These are phyloP conservation scores for Aschersonia sp. DNA, from an alignment of 2,329 filamentous ascomycete species.

Conservation along the genomic window DNA sequence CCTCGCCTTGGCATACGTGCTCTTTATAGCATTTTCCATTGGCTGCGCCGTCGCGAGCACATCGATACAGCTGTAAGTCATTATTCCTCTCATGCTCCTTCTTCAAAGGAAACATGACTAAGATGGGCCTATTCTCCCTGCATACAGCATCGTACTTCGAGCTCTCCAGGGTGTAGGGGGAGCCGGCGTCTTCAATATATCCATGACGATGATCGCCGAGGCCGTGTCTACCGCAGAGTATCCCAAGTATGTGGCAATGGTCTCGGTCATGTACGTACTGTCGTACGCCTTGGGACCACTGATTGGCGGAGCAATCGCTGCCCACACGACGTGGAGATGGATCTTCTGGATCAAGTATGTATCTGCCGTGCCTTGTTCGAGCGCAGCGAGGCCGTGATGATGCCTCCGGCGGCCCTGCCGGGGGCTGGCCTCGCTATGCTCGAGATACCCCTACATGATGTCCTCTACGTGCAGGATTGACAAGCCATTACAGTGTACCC, in stretches of 20 bases:
- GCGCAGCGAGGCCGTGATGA: too few species aligned
- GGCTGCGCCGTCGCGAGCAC: neutral
- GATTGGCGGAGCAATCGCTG: neutral
- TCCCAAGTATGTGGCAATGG: neutral
- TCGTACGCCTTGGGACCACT: neutral
- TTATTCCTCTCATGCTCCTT: neutral
- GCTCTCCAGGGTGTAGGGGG: neutral
- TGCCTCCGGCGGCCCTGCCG: too few species aligned
- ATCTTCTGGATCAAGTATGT: neutral
- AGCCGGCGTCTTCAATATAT: neutral
- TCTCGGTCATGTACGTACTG: neutral
- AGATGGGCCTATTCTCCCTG: neutral
- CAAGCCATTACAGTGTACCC: neutral
- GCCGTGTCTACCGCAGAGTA: neutral
- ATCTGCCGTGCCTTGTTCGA: neutral
- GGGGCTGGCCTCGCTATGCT: too few species aligned
- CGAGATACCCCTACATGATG: neutral
- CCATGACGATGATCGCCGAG: neutral
- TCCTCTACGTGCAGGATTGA: neutral
- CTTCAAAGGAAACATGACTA: neutral
- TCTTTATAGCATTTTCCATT: neutral
- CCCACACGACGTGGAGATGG: neutral
- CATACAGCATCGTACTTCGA: neutral
- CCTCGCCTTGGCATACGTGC: neutral
- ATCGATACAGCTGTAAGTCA: neutral